Base-by-base conservation (phyloP, 176 grass and related monocot species). In the Cymbopogon citratus region DNA sequence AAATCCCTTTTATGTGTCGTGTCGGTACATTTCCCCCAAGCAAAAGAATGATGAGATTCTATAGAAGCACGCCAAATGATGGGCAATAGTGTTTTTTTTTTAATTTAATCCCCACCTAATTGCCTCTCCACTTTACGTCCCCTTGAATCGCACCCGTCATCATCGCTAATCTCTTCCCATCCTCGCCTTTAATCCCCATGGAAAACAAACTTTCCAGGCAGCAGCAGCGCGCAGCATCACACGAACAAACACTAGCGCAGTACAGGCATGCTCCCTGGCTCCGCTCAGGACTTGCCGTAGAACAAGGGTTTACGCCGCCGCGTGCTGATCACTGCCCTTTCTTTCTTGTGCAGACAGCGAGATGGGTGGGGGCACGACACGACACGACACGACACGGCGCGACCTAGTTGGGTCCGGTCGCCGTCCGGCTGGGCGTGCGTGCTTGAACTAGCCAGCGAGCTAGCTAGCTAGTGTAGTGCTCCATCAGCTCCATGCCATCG, bases 61-160 rank as follows among this genome's bases (percentile, higher is more conserved):
- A 57, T 24, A 57, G 68, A 24, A 59, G 27, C 64, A 34, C 12
- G 66, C 24, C 77, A 54, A 81, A 81, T 81, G 72, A 72, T 85
- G 71, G 72, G 45, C 57, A 56, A 39, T 80, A 69, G 14, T 31
- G 35, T 46, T 25, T 85, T 46, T 81, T 72, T 71, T n/a, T n/a
- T n/a, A n/a, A 3, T 1, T 5, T 9, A 75, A 63, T 21, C 77
- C 77, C 36, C 81, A 91, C 65, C 77, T 51, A 77, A 90, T 81
- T 43, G 39, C 51, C 19, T 67, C 24, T 48, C 74, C 56, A 26
- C 80, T 85, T 81, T 81, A 89, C 78, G 57, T 81, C 57, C 81
- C 81, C 83, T 86, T 90, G 79, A 49, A 72, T 79, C 88, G 29
- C 84, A 86, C 79, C 84, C 74, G 49, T 83, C 69, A 86, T 86